These are phyloP conservation scores for Talaromyces sp. DNA, from an alignment of 2,329 filamentous ascomycete genomes.

Conservation along the genomic window DNA sequence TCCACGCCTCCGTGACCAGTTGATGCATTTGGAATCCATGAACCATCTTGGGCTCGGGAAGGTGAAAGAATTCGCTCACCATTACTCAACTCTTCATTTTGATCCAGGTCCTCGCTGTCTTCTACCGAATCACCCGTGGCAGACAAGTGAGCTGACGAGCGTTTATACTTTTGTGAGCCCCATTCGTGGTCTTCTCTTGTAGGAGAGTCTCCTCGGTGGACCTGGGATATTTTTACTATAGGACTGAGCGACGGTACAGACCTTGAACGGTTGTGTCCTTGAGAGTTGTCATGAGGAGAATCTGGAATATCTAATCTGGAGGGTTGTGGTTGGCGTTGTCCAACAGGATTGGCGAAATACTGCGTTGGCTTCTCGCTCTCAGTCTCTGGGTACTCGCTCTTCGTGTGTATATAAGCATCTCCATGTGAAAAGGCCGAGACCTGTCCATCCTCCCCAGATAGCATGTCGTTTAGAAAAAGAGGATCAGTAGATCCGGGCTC, in stretches of 20 bases:
- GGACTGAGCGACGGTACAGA: conserved; percentile 36
- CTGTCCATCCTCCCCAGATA: not conserved
- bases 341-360: not conserved
- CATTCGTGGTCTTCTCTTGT: conserved; percentile 24
- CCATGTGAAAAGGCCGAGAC: not conserved
- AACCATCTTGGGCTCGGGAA: conserved; percentile 41
- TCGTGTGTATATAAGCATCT: conserved; percentile 15
- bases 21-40: conserved; percentile 38
- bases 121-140: conserved; percentile 25
- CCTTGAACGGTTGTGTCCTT: conserved; percentile 10
- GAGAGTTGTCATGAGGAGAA: conserved; percentile 19
- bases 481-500: conserved; percentile 8
- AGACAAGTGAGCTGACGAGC: conserved; percentile 34
- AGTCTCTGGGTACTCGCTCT: conserved; percentile 4
- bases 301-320: conserved; percentile 16
- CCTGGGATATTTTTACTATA: conserved; percentile 41
- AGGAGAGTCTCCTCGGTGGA: conserved; percentile 42
- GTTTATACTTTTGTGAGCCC: conserved; percentile 24
- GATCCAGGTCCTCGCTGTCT: conserved; percentile 23
- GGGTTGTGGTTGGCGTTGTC: conserved; percentile 10
- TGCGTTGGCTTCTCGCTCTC: not conserved
- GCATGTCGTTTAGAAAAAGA: not conserved
- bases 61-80: conserved; percentile 17
- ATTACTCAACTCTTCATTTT: conserved; percentile 21
- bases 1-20: conserved; percentile 45